Evolutionary conservation across 2,329 filamentous ascomycete genomes (phyloP).

Genomic region (Fusarium miscanthi): DNA sequence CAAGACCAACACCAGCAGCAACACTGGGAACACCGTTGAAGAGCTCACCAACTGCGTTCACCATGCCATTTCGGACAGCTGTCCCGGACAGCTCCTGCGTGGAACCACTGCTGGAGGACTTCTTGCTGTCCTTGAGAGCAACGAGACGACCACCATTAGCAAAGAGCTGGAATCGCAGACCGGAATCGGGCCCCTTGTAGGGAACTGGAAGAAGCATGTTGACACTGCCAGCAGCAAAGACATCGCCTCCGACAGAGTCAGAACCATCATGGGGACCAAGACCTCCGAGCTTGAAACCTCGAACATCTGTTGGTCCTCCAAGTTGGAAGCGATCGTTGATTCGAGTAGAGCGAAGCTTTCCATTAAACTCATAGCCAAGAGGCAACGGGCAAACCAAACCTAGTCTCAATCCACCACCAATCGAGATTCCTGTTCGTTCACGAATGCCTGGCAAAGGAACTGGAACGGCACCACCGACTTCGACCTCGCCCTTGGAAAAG

Average conservation of each 20-base stretch:
- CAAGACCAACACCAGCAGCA: slow-evolving; percentile 87
- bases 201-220: slow-evolving; percentile 89
- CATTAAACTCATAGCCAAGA: slow-evolving; percentile 64
- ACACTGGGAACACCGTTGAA: slow-evolving; percentile 82
- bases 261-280: slow-evolving; percentile 87
- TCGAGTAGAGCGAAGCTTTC: slow-evolving; percentile 73
- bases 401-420: slow-evolving; percentile 83
- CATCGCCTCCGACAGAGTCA: slow-evolving; percentile 90
- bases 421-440: slow-evolving; percentile 79
- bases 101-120: slow-evolving; percentile 54
- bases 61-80: slow-evolving; percentile 65
- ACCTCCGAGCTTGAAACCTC: slow-evolving; percentile 90
- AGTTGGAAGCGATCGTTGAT: slow-evolving; percentile 96
- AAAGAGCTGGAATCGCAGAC: slow-evolving; percentile 88
- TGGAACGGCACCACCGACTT: slow-evolving; percentile 80
- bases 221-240: slow-evolving; percentile 89
- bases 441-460: slow-evolving; percentile 76
- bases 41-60: slow-evolving; percentile 74
- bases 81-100: slow-evolving; percentile 51
- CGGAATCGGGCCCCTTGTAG: slow-evolving; percentile 81
- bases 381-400: slow-evolving; percentile 87
- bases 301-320: slow-evolving; percentile 92
- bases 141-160: slow-evolving; percentile 89
- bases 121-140: slow-evolving; percentile 72
- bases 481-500: slow-evolving; percentile 93